Percentiles rank a stretch among this genome's conserved stretches.
Conservation (phyloP, 1,284 basidiomycete genomes). For the Trichosporon faecale region DNA sequence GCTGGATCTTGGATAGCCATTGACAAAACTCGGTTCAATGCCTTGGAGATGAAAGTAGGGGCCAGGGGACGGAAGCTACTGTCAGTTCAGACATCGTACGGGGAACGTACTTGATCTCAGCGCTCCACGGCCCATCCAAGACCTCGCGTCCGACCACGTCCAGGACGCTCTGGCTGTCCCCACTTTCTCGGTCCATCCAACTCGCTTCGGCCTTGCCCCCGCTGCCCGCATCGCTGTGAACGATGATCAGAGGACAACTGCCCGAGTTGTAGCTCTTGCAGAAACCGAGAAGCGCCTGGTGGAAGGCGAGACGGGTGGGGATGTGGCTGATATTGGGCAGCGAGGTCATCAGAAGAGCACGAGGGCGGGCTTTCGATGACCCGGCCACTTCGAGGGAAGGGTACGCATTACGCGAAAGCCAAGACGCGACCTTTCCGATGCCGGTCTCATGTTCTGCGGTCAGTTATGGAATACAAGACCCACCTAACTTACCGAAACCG, state of each 20-base stretch:
- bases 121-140: conserved; percentile 68
- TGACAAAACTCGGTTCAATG: conserved; percentile 65
- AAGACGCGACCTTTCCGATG: conserved; percentile 71
- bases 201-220: conserved; percentile 61
- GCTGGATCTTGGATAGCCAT: conserved; percentile 52
- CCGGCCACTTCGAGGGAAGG: conserved; percentile 62
- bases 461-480: neutral
- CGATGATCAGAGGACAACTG: conserved; percentile 70
- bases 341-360: conserved; percentile 80
- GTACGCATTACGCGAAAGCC: conserved; percentile 66
- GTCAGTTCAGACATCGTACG: neutral
- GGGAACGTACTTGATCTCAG: conserved; percentile 63
- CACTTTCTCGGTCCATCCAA: conserved; percentile 53
- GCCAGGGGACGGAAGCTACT: conserved; percentile 86
- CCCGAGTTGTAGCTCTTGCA: conserved; percentile 52
- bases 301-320: conserved; percentile 71
- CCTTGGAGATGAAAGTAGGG: conserved; percentile 74
- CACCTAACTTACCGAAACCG: conserved; percentile 32
- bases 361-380: conserved; percentile 29
- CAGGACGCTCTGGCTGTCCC: conserved; percentile 57
- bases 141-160: conserved; percentile 57
- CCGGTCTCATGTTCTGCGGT: conserved; percentile 60
- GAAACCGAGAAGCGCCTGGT: conserved; percentile 64
- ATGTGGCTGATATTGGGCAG: conserved; percentile 82
- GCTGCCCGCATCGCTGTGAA: conserved; percentile 77